Percentiles rank a stretch among this genome's conserved stretches.
Evolutionary conservation across 2,329 filamentous ascomycete species (phyloP).

Genomic region (Cyclaneusma minus): DNA sequence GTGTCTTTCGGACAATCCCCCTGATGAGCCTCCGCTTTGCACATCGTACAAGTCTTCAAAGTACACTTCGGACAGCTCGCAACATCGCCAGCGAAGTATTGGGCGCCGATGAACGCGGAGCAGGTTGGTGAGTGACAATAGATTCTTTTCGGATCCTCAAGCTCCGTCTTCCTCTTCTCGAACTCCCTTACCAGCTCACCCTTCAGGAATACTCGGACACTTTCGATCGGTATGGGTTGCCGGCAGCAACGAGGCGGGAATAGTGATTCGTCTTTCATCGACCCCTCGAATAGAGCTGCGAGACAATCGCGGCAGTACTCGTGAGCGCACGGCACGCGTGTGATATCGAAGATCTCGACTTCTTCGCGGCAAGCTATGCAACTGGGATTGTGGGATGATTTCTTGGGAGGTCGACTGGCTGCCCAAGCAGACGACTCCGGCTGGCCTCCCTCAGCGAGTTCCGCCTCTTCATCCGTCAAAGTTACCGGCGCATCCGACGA

Average conservation of each 20-base stretch:
- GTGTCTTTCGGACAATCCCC: constrained; percentile 32
- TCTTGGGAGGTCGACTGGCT: neutral
- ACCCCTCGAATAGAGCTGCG: constrained; percentile 23
- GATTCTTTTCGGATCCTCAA: constrained; percentile 27
- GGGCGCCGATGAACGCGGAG: constrained; percentile 27
- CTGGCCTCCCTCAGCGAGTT: no score
- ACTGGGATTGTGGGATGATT: neutral
- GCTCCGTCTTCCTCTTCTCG: constrained; percentile 30
- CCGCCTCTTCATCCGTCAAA: neutral
- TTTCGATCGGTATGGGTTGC: constrained; percentile 22
- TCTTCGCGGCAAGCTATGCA: constrained; percentile 9
- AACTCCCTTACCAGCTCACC: constrained; percentile 21
- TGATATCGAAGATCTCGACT: constrained; percentile 5
- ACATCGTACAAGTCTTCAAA: constrained; percentile 29
- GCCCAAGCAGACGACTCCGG: constrained; percentile 5
- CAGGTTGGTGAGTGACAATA: constrained; percentile 33
- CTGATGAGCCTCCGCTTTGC: constrained; percentile 29
- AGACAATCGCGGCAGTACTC: constrained; percentile 36
- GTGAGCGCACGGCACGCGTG: constrained; percentile 24
- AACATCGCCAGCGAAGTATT: constrained; percentile 16
- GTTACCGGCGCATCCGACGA: neutral
- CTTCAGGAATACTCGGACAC: constrained; percentile 21
- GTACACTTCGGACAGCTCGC: constrained; percentile 28
- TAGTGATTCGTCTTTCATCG: constrained; percentile 30
- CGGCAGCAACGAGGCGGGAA: constrained; percentile 41